phyloP scores from a whole-genome alignment of 2,329 filamentous ascomycete genomes.

The Exophiala dermatitidis region DNA sequence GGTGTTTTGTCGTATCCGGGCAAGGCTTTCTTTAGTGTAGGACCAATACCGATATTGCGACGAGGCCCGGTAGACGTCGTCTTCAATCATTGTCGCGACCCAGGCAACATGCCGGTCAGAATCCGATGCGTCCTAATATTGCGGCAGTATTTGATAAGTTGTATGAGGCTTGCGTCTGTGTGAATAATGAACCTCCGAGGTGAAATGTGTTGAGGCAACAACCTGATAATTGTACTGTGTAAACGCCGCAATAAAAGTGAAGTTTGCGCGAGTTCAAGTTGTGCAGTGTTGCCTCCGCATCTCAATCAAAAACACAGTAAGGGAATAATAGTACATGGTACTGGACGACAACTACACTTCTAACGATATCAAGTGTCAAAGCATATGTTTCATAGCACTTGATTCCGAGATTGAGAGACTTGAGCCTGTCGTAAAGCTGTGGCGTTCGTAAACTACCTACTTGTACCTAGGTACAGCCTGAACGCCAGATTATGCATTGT shows the following conservation, averaged over 20 bases:
- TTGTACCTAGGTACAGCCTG: neutral
- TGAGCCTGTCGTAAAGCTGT: conserved; percentile 7
- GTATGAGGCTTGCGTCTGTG: too few relatives aligned
- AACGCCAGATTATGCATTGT: conserved; percentile 3
- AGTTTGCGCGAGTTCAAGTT: too few relatives aligned
- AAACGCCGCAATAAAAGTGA: neutral
- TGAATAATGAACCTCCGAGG: too few relatives aligned
- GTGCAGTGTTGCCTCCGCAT: too few relatives aligned
- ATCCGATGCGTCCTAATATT: neutral
- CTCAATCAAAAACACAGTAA: too few relatives aligned
- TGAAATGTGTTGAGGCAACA: neutral
- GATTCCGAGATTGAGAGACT: neutral
- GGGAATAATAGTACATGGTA: too few relatives aligned
- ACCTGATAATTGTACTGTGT: neutral
- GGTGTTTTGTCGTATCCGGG: conserved; percentile 65
- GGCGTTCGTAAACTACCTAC: conserved; percentile 17
- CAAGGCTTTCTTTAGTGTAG: conserved; percentile 67
- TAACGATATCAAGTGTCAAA: too few relatives aligned
- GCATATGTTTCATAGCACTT: too few relatives aligned
- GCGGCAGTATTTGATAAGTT: too few relatives aligned
- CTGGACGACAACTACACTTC: too few relatives aligned
- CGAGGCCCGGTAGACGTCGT: conserved; percentile 81
- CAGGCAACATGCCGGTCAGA: neutral
- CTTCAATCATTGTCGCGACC: conserved; percentile 62
- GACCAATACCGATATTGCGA: conserved; percentile 92